These are phyloP conservation scores for Litchi chinensis DNA, from an alignment of 345 rosid genomes.

Conservation along the genomic window DNA sequence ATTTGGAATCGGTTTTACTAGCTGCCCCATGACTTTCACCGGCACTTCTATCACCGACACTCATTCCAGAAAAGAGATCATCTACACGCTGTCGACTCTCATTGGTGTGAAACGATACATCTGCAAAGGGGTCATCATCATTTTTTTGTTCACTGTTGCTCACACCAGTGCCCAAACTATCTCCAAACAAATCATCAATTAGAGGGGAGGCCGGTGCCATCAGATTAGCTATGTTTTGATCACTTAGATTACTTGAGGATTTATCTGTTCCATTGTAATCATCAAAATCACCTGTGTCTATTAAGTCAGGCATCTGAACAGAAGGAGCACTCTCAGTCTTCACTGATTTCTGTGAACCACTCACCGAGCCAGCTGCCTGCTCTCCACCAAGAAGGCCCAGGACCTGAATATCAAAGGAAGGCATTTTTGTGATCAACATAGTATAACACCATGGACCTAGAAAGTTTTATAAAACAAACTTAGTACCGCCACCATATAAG, in stretches of 20 bases:
- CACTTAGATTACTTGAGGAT: constrained; percentile 39
- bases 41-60: constrained; percentile 50
- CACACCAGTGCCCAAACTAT: constrained; percentile 39
- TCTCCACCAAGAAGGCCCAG: constrained; percentile 73
- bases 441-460: constrained; percentile 7
- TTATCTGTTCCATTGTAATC: constrained; percentile 48
- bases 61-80: constrained; percentile 88
- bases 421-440: background rate
- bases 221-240: constrained; percentile 39
- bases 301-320: constrained; percentile 72
- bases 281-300: constrained; percentile 73
- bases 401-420: constrained; percentile 51
- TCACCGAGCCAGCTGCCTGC: constrained; percentile 36
- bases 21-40: constrained; percentile 38
- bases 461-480: background rate
- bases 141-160: constrained; percentile 43
- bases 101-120: constrained; percentile 71
- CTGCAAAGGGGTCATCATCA: constrained; percentile 85
- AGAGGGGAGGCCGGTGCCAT: constrained; percentile 43
- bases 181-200: constrained; percentile 81
- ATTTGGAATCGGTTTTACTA: constrained; percentile 39
- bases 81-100: constrained; percentile 45
- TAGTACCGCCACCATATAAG: background rate
- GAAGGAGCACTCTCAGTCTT: constrained; percentile 41
- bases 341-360: constrained; percentile 47